Evolutionary conservation across 2,329 filamentous ascomycete species (phyloP).

Genomic region (Colletotrichum sp.): DNA sequence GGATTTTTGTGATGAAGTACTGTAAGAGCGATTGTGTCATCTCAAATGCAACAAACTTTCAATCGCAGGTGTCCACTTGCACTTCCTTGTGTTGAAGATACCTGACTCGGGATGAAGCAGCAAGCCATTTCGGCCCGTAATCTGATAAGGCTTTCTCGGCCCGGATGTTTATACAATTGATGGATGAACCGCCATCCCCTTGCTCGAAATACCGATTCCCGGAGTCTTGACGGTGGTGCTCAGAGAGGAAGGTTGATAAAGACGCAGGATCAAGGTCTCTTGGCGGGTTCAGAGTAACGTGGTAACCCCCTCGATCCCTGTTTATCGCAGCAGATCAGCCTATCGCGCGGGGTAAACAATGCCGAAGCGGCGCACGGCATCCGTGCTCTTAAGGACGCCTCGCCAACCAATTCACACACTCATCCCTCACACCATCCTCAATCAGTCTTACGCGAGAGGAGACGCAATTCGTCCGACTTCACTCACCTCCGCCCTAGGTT

Average conservation of each 20-base stretch:
- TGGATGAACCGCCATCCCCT: neutral
- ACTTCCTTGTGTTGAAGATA: rapidly evolving
- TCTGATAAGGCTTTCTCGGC: neutral
- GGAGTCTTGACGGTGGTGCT: neutral
- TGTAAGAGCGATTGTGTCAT: neutral
- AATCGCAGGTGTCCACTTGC: neutral
- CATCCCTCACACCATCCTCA: neutral
- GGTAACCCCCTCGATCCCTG: neutral
- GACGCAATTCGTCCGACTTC: neutral
- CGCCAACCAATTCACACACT: neutral
- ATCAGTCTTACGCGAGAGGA: neutral
- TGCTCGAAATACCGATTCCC: neutral
- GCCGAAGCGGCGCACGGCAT: neutral
- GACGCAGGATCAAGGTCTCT: neutral
- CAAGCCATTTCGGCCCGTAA: neutral
- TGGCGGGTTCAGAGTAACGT: conserved; percentile 9
- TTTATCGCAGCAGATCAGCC: conserved; percentile 7
- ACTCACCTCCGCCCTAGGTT: neutral
- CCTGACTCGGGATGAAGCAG: neutral
- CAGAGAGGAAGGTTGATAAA: conserved; percentile 23
- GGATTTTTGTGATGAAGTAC: neutral
- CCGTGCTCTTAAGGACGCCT: conserved; percentile 3
- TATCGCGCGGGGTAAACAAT: conserved; percentile 19
- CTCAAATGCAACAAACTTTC: neutral
- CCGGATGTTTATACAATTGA: too few relatives aligned